Conservation (phyloP, 345 rosid genomes). For the Hibiscus trionum region DNA sequence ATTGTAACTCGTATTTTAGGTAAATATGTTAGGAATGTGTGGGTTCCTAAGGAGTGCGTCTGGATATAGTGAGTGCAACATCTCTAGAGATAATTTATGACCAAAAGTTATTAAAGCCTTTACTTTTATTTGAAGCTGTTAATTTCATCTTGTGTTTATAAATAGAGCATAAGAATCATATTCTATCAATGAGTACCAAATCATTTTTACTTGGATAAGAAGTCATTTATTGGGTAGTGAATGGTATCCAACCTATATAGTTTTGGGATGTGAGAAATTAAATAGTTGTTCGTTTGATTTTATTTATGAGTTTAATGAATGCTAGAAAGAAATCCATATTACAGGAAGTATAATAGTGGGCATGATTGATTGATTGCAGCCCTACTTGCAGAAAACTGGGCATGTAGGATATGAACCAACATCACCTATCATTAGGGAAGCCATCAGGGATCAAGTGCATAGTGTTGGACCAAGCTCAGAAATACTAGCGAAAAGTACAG, state of each 20-base stretch:
- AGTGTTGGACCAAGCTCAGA: slow-evolving; percentile 56
- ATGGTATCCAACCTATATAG: background rate
- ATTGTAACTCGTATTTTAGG: no score
- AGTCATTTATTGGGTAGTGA: background rate
- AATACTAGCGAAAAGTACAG: slow-evolving; percentile 63
- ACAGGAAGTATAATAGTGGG: slow-evolving; percentile 19
- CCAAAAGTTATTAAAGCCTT: no score
- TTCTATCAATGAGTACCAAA: background rate
- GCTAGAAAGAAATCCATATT: background rate
- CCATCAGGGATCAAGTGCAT: slow-evolving; percentile 51
- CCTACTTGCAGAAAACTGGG: slow-evolving; percentile 56
- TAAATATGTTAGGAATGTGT: no score
- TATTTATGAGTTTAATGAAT: slow-evolving; percentile 2
- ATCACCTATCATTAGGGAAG: slow-evolving; percentile 54
- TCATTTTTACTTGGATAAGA: background rate
- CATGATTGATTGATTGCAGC: slow-evolving; percentile 40
- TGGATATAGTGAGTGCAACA: no score
- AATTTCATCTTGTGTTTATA: background rate
- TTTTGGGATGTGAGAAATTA: background rate
- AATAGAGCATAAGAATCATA: background rate
- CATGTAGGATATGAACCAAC: slow-evolving; percentile 46
- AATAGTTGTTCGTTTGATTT: slow-evolving; percentile 4
- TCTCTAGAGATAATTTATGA: no score
- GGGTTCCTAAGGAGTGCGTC: no score
- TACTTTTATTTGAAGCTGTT: background rate